Evolutionary conservation across 768 basidiomycete species (phyloP), one percentile per base, ranked within the genome.

Genomic region (Collybiopsis confluens): DNA sequence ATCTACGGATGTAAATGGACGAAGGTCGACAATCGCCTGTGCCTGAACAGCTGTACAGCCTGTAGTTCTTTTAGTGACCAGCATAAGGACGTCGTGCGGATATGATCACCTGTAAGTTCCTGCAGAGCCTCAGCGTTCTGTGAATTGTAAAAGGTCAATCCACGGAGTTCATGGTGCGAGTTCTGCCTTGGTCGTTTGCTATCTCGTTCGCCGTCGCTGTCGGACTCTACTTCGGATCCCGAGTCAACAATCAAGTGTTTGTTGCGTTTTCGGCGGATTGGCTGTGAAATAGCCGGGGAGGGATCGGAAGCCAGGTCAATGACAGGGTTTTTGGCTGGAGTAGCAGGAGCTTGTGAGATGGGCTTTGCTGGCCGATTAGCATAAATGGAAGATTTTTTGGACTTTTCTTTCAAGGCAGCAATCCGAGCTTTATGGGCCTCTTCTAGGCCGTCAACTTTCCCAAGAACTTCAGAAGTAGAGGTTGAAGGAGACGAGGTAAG

Each of bases 31-130:
- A 59, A 98, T 90, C 42, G 79, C 77, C 24, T 82, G 70, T 0
- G 95, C 96, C 65, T 97, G 94, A 43, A 88, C 88, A 7, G 72
- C 70, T 16, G 81, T 85, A 63, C 94, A 97, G 16, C 90, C 90
- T 92, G 24, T 42, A 40, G 55, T 42, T 47, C 46, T 9, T 42
- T 38, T 24, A 28, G 41, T 51, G 21, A 53, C 20, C 18, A 20
- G 33, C 4, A 54, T 5, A 36, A 26, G 36, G 37, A 33, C 35
- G 37, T 21, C 24, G 30, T 28, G n/a, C 10, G 26, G 20, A 66
- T 13, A 16, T 21, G 26, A 79, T 44, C 63, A 88, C 89, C 90
- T 33, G 88, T 89, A 52, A 91, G 61, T 61, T 90, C 88, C 59
- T 88, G 86, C 27, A 92, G 62, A 11, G 81, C 84, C 52, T 85